Base-by-base conservation (phyloP, 1,284 basidiomycete genomes). In the Anthracocystis panici-leucophaei region DNA sequence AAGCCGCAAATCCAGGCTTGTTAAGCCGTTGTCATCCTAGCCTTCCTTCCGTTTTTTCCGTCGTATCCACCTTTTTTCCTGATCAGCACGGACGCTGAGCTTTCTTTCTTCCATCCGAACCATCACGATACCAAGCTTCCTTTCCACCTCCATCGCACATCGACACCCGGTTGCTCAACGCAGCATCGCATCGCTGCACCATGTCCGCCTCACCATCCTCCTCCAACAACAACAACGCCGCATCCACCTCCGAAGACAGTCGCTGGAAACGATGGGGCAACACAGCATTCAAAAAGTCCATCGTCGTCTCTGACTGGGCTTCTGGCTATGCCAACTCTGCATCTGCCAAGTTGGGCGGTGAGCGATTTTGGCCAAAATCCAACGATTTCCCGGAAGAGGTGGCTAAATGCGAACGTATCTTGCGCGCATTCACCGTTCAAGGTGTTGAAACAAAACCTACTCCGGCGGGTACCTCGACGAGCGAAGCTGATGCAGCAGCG, bases 301-400 rank as follows among this genome's bases (percentile, higher is more conserved):
- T 83, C 55, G 66, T 66, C 16, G 59, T 82, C 38, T 80, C 76
- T 14, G 83, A 84, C 61, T 84, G 81, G 81, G 77, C 79, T 5
- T 74, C 81, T 1, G 78, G 75, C 33, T 82, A 84, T 52, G 82
- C 79, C 25, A 84, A 84, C 35, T 65, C 67, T 10, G 82, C 72
- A 0, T 78, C 79, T 4, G 70, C 80, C 45, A 77, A 82, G 77
- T 65, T 88, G 6, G 88, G 88, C 4, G 86, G 85, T 10, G 88
- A 89, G 65, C 81, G 86, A 2, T 89, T 89, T 77, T 89, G 87
- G 86, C 88, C 88, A 3, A 86, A 86, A 23, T 86, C 86, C 9
- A 87, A 87, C 45, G 88, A 89, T 65, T 88, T 88, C 52, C 81
- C 66, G 0, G 80, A 85, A 38, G 88, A 89, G 75, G 86, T 89